Evolutionary conservation across 2,329 filamentous ascomycete genomes (phyloP).

Genomic region (Reticulascus tulasneorum): DNA sequence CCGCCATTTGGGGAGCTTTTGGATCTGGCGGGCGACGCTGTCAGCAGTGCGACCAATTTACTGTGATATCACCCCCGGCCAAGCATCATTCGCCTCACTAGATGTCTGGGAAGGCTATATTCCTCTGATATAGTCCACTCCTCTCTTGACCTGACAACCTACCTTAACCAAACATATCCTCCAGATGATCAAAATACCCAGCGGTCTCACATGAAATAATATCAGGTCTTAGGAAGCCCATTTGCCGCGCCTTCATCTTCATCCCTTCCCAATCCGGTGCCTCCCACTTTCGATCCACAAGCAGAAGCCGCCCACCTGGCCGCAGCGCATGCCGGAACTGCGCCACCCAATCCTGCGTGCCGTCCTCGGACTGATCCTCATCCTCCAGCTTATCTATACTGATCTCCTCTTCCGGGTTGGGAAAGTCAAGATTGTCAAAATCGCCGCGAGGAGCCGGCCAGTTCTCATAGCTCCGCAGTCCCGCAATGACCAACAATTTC

Average conservation of each 20-base stretch:
- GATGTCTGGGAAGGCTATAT: too few species aligned
- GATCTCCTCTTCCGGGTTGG: too few species aligned
- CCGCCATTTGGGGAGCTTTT: too few species aligned
- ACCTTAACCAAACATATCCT: background rate
- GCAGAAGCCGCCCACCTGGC: conserved; percentile 7
- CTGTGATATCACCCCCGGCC: too few species aligned
- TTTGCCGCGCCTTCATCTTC: conserved; percentile 3
- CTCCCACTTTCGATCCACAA: conserved; percentile 5
- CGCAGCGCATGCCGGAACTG: conserved; percentile 8
- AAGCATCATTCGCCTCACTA: too few species aligned
- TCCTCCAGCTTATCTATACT: too few species aligned
- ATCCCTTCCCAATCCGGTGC: conserved; percentile 6
- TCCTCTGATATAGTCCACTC: too few species aligned
- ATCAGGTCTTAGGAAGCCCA: background rate
- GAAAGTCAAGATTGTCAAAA: too few species aligned
- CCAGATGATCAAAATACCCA: conserved; percentile 7
- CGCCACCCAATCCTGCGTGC: conserved; percentile 10
- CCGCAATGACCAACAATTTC: conserved; percentile 5
- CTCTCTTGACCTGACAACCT: background rate
- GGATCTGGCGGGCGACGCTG: too few species aligned
- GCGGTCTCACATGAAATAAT: too few species aligned
- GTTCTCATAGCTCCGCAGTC: conserved; percentile 1
- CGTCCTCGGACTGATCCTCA: conserved; percentile 3
- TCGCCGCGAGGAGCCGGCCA: background rate
- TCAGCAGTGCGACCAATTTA: too few species aligned